These are phyloP conservation scores for Penicillium sclerotigenum DNA, from an alignment of 2,329 filamentous ascomycete genomes.

Conservation along the genomic window DNA sequence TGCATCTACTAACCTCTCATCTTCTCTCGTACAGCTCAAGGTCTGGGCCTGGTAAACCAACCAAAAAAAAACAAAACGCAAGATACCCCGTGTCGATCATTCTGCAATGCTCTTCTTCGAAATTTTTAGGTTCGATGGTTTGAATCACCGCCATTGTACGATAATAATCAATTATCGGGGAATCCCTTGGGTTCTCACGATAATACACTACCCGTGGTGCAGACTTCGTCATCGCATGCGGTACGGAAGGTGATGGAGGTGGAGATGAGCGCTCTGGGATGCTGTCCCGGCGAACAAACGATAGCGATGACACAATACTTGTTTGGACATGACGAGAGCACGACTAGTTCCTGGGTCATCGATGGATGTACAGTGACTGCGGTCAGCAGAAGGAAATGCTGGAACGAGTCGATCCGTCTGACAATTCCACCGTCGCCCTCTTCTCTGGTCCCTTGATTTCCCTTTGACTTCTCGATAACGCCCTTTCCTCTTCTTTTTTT, in stretches of 20 bases:
- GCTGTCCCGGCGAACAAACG: slow-evolving; percentile 23
- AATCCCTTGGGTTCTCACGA: slow-evolving; percentile 25
- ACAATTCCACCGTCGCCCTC: slow-evolving; percentile 6
- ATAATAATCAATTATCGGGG: slow-evolving; percentile 44
- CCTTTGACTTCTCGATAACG: slow-evolving; percentile 21
- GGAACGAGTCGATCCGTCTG: slow-evolving; percentile 4
- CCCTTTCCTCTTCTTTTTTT: slow-evolving; percentile 28
- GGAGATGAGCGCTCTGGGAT: slow-evolving; percentile 18
- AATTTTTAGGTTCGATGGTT: slow-evolving; percentile 34
- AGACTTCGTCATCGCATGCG: slow-evolving; percentile 23
- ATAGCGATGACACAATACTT: slow-evolving; percentile 27
- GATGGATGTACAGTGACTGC: slow-evolving; percentile 15
- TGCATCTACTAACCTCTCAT: slow-evolving; percentile 5
- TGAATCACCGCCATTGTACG: slow-evolving; percentile 42
- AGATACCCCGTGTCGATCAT: slow-evolving; percentile 39
- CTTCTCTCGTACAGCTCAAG: slow-evolving; percentile 61
- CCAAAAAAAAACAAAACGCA: slow-evolving; percentile 27
- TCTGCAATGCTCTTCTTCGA: slow-evolving; percentile 37
- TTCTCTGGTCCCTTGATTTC: slow-evolving; percentile 12
- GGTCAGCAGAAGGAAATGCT: background rate
- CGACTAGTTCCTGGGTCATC: slow-evolving; percentile 7
- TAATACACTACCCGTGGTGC: slow-evolving; percentile 29
- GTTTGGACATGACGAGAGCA: slow-evolving; percentile 23
- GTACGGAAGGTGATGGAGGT: slow-evolving; percentile 24
- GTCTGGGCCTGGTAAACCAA: slow-evolving; percentile 72